phyloP scores from a whole-genome alignment of 441 rosid genomes.

The Aquilaria agallochum region DNA sequence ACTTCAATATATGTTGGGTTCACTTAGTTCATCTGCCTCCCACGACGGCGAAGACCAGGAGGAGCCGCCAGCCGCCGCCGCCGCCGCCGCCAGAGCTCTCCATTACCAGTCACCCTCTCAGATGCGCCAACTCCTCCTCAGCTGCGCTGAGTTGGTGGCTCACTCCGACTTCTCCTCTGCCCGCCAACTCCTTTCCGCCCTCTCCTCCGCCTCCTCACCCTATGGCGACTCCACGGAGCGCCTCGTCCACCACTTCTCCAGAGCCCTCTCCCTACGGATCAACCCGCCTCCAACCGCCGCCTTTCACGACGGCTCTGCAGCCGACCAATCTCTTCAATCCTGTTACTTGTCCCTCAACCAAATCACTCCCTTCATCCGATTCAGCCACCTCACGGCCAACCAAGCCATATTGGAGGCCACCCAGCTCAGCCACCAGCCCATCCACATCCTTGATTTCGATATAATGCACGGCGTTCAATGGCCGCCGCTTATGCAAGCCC shows the following conservation, averaged over 20 bases:
- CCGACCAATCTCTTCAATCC: slow-evolving; percentile 37
- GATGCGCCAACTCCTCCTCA: slow-evolving; percentile 67
- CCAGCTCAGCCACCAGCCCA: slow-evolving; percentile 40
- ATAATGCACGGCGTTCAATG: slow-evolving; percentile 96
- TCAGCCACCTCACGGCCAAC: slow-evolving; percentile 89
- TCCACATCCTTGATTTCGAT: slow-evolving; percentile 86
- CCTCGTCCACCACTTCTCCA: slow-evolving; percentile 60
- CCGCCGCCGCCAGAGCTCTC: slow-evolving; percentile 7
- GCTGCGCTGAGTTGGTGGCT: slow-evolving; percentile 63
- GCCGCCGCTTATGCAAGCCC: slow-evolving; percentile 97
- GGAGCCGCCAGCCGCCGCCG: slow-evolving; percentile 15
- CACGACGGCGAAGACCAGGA: slow-evolving; percentile 28
- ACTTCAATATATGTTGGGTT: slow-evolving; percentile 19
- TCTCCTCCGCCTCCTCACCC: slow-evolving; percentile 61
- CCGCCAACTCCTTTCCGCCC: slow-evolving; percentile 51
- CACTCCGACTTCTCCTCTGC: slow-evolving; percentile 74
- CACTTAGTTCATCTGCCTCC: slow-evolving; percentile 22
- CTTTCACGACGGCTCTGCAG: slow-evolving; percentile 10
- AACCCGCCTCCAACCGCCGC: slow-evolving; percentile 21
- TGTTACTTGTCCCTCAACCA: slow-evolving; percentile 85
- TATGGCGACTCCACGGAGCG: slow-evolving; percentile 81
- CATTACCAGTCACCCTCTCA: slow-evolving; percentile 32
- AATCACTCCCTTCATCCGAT: slow-evolving; percentile 82
- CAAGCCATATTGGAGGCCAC: slow-evolving; percentile 88
- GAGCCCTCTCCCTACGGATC: slow-evolving; percentile 72